phyloP scores from a whole-genome alignment of 495 filamentous ascomycete genomes.

The Daldinia loculata region DNA sequence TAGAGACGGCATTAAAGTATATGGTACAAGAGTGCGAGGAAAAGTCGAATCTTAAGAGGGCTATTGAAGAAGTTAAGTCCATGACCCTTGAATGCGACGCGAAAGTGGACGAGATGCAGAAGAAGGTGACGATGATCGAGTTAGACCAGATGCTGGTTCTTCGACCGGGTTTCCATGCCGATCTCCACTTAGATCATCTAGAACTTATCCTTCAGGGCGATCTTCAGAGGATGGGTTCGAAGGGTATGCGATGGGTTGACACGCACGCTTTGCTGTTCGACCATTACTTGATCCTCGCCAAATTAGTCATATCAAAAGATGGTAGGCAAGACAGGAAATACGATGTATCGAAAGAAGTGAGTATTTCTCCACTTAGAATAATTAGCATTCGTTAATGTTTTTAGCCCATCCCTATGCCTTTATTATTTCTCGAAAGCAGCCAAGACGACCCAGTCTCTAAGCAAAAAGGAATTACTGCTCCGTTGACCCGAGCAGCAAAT shows the following conservation, averaged over 20 bases:
- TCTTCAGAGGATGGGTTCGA: slow-evolving; percentile 85
- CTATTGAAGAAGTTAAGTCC: slow-evolving; percentile 93
- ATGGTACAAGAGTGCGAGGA: slow-evolving; percentile 88
- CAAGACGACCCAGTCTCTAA: slow-evolving; percentile 91
- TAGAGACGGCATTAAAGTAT: slow-evolving; percentile 84
- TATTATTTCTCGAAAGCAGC: slow-evolving; percentile 88
- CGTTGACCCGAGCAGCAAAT: slow-evolving; percentile 60
- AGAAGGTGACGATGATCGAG: slow-evolving; percentile 89
- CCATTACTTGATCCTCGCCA: slow-evolving; percentile 94
- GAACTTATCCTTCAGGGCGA: slow-evolving; percentile 91
- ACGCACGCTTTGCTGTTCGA: slow-evolving; percentile 94
- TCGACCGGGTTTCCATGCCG: slow-evolving; percentile 83
- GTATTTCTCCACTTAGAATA: slow-evolving; percentile 34
- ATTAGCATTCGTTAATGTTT: slow-evolving; percentile 11
- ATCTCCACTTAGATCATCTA: slow-evolving; percentile 92
- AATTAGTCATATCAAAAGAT: slow-evolving; percentile 74
- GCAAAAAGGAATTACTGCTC: slow-evolving; percentile 81
- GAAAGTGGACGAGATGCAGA: slow-evolving; percentile 92
- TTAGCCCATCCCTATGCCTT: slow-evolving; percentile 94
- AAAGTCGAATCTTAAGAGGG: slow-evolving; percentile 81
- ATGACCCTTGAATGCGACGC: slow-evolving; percentile 94
- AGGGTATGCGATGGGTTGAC: slow-evolving; percentile 88
- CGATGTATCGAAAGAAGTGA: slow-evolving; percentile 90
- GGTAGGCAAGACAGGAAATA: slow-evolving; percentile 82
- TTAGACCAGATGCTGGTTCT: slow-evolving; percentile 83